Percentiles rank a stretch among this genome's conserved stretches.
These are phyloP conservation scores for Flaveria robusta DNA, from an alignment of 129 eudicot species.

Conservation along the genomic window DNA sequence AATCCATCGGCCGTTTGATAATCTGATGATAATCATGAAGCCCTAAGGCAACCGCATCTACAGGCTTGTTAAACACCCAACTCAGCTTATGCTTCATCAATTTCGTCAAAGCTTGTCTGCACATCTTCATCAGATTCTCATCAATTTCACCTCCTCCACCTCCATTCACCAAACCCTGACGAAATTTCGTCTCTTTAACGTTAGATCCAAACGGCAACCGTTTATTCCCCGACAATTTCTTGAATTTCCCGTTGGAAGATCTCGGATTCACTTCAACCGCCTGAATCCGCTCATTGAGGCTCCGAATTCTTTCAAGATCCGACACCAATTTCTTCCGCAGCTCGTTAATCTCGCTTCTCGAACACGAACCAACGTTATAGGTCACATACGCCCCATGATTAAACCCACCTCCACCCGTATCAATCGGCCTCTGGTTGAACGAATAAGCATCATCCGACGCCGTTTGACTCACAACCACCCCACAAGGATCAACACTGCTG, in stretches of 20 bases:
- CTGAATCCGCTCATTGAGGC: slow-evolving; percentile 65
- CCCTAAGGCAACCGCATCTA: slow-evolving; percentile 70
- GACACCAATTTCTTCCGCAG: slow-evolving; percentile 54
- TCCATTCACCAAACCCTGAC: slow-evolving; percentile 21
- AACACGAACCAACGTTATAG: slow-evolving; percentile 51
- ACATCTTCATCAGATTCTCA: slow-evolving; percentile 60
- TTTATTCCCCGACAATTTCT: slow-evolving; percentile 54
- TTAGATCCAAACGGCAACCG: slow-evolving; percentile 40
- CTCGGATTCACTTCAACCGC: slow-evolving; percentile 52
- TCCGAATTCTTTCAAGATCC: slow-evolving; percentile 71
- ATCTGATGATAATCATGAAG: slow-evolving; percentile 83
- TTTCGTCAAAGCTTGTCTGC: slow-evolving; percentile 59
- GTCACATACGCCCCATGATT: slow-evolving; percentile 47
- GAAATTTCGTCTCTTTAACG: slow-evolving; percentile 36
- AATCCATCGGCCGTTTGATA: slow-evolving; percentile 89
- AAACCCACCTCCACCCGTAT: slow-evolving; percentile 31
- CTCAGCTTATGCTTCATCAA: slow-evolving; percentile 63
- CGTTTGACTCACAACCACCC: slow-evolving; percentile 44
- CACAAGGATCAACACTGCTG: slow-evolving; percentile 31
- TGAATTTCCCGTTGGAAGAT: slow-evolving; percentile 42
- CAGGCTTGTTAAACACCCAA: slow-evolving; percentile 66
- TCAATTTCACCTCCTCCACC: slow-evolving; percentile 14
- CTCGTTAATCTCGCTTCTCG: slow-evolving; percentile 55
- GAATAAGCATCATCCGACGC: slow-evolving; percentile 84
- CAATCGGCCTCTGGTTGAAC: slow-evolving; percentile 50